A percentile compares a stretch with the other conserved stretches of the same genome.
Conservation (phyloP, 805 yeast species). For the Candida insectalens region DNA sequence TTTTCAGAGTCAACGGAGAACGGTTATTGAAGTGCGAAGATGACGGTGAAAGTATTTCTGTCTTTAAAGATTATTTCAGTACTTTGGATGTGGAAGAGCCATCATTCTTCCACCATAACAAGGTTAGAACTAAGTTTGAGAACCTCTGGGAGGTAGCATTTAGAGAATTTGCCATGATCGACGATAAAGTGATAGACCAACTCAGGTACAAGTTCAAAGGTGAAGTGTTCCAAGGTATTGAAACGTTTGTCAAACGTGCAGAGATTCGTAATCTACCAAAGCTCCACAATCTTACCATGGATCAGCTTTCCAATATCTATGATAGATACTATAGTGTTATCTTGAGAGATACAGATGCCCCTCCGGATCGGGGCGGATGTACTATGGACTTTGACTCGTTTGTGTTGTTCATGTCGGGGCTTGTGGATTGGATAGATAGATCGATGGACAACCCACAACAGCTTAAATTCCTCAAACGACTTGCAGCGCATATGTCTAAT, state of each 20-base stretch:
- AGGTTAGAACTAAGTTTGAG: constrained; percentile 75
- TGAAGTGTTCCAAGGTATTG: constrained; percentile 76
- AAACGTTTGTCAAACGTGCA: constrained; percentile 83
- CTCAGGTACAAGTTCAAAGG: constrained; percentile 65
- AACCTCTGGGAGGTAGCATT: constrained; percentile 86
- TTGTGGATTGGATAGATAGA: constrained; percentile 65
- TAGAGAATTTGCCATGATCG: constrained; percentile 75
- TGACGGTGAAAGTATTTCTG: constrained; percentile 84
- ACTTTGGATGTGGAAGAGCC: constrained; percentile 72
- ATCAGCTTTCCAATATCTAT: constrained; percentile 61
- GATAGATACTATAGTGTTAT: constrained; percentile 77
- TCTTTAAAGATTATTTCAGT: constrained; percentile 73
- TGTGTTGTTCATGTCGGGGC: constrained; percentile 61
- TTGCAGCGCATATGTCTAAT: constrained; percentile 65
- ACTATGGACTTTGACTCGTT: constrained; percentile 70
- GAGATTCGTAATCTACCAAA: constrained; percentile 82
- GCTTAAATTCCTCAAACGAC: constrained; percentile 44
- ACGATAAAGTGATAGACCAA: constrained; percentile 62
- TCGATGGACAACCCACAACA: constrained; percentile 23
- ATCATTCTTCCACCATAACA: constrained; percentile 51
- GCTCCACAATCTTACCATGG: constrained; percentile 47
- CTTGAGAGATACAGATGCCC: constrained; percentile 46
- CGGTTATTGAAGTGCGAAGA: constrained; percentile 70
- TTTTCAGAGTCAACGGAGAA: constrained; percentile 84
- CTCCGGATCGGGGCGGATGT: constrained; percentile 55